Evolutionary conservation across 176 grass and related monocot genomes (phyloP), one percentile per base, ranked within the genome.

Genomic region (Poa annua): DNA sequence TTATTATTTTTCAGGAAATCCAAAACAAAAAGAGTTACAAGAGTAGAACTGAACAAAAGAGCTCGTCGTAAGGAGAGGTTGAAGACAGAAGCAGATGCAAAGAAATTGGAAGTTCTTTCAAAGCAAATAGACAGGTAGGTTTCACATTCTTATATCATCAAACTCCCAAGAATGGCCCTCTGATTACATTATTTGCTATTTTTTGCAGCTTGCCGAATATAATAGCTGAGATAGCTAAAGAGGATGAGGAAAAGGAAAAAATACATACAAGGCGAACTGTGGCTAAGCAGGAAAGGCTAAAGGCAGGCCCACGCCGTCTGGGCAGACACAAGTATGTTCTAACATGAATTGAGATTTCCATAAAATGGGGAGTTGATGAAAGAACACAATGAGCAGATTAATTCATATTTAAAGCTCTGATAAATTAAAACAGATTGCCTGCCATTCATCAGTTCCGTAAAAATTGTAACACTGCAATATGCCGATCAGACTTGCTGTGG

Each of bases 121-220:
- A 92, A 96, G 71, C 87, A 99, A 96, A 95, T 99, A 81, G 96
- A 99, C 32, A 93, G 89, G 96, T 92, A 87, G 13, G 20, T 77
- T 32, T 17, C 15, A 45, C 76, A 14, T 85, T 81, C 16, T 66
- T 86, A 10, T 61, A 34, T 79, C 19, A 48, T 53, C 29, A 15
- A 74, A 34, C 11, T 74, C 66, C 4, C 14, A 56, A 41, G 33
- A 80, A 48, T 36, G 14, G 0, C 4, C 1, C 26, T 19, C 32
- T 45, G 48, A 8, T 78, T 36, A 64, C 48, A 26, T 35, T 76
- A 39, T 78, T 85, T 85, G 25, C 34, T 38, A 7, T 20, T 33
- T 76, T 76, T 52, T 76, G 75, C 85, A 99, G 93, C 81, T 86
- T 99, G 84, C 85, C 96, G 63, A 85, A 90, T 83, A 92, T 99